These are phyloP conservation scores for Rhynchospora breviuscula DNA, from an alignment of 176 grass and related monocot genomes.

Conservation along the genomic window DNA sequence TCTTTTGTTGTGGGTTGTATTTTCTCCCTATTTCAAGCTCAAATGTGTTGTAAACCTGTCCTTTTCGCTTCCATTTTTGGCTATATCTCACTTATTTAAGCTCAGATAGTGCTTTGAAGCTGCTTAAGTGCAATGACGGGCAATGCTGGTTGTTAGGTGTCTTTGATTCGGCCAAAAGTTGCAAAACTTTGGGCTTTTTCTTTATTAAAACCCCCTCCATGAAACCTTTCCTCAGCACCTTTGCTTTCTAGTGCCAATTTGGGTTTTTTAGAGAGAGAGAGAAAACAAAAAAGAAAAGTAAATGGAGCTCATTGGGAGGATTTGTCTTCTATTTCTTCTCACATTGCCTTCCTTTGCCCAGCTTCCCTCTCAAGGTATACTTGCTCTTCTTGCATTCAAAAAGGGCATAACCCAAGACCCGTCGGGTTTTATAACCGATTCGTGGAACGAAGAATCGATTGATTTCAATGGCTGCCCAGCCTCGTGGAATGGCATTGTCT, in stretches of 20 bases:
- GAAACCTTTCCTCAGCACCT: conserved; percentile 9
- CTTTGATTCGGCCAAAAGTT: not conserved
- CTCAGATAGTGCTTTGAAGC: not conserved
- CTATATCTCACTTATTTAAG: not conserved
- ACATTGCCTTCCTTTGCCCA: conserved; percentile 46
- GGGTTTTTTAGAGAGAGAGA: not conserved
- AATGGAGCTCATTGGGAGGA: conserved; percentile 47
- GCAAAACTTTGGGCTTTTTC: not conserved
- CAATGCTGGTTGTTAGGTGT: conserved; percentile 13
- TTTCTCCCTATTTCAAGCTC: conserved; percentile 11
- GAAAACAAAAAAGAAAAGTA: not conserved
- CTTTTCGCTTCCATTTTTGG: conserved; percentile 4
- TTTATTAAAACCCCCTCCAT: conserved; percentile 15
- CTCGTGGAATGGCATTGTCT: conserved; percentile 92
- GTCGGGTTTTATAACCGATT: conserved; percentile 59
- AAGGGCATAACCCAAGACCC: conserved; percentile 91
- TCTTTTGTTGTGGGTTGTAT: not conserved
- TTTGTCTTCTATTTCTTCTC: conserved; percentile 46
- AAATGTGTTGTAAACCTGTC: conserved; percentile 8
- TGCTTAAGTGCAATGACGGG: conserved; percentile 3
- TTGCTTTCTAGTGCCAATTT: conserved; percentile 9
- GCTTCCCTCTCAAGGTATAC: conserved; percentile 81
- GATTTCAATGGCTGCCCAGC: conserved; percentile 92
- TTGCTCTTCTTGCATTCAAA: conserved; percentile 91
- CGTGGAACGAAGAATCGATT: conserved; percentile 91